Evolutionary conservation across 176 grass and related monocot genomes (phyloP), one percentile per base, ranked within the genome.

Genomic region (Triticum dicoccoides): DNA sequence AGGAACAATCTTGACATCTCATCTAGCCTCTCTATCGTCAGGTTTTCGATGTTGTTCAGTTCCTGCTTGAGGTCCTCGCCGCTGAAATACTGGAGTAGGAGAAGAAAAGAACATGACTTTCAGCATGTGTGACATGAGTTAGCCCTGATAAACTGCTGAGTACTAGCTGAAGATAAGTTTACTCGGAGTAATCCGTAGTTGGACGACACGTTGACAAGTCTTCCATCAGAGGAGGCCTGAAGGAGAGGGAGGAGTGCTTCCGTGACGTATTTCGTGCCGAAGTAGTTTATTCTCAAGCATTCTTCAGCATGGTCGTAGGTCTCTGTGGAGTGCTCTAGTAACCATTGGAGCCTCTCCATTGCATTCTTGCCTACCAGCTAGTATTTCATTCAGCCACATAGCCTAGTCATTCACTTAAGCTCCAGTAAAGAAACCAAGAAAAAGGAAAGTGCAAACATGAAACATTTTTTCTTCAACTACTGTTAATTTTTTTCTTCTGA

Each of bases 271-370:
- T 91, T 93, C 47, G 82, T 66, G 14, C 91, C 91, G 18, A 80
- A 86, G 80, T 96, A 96, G 80, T 96, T 96, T 73, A 81, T 88
- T 80, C 83, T 87, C 78, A 93, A 47, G 61, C 91, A 96, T 80
- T 93, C 84, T 77, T 88, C 68, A 61, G 91, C 91, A 66, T 91
- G 73, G 33, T 91, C 82, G 14, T 89, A 88, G 35, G 87, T 91
- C 82, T 93, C 87, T 2, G 25, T 80, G 34, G 86, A 64, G 47
- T 61, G 39, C 49, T 89, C 63, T 62, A 86, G 27, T 49, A 88
- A 10, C 88, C 88, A 90, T 20, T 86, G 32, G 4, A 73, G 78
- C 25, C 82, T 62, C 47, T 83, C 82, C 67, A 11, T 39, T n/a
- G 73, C 2, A 61, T 59, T 49, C 18, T 75, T 73, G 44, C 54